Evolutionary conservation across 768 basidiomycete species (phyloP).

Genomic region (Lactarius deliciosus): DNA sequence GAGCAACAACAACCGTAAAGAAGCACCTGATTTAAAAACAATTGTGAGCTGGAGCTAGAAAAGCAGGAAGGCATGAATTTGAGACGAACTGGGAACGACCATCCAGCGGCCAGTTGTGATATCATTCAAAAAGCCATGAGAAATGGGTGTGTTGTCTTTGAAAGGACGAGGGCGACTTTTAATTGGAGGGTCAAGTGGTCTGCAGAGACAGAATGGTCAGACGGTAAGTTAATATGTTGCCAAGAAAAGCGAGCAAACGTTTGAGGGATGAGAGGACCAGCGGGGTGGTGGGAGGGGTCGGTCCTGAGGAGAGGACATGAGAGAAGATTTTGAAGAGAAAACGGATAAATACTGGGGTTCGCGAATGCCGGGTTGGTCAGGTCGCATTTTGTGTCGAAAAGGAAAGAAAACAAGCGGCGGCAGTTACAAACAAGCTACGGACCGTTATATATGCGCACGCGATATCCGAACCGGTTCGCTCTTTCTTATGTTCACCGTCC

Average conservation of each 20-base stretch:
- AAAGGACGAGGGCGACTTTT: not conserved
- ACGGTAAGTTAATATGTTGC: not conserved
- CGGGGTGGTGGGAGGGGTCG: constrained; percentile 58
- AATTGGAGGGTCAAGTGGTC: constrained; percentile 8
- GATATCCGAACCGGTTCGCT: not conserved
- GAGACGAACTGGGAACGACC: constrained; percentile 60
- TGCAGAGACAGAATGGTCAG: constrained; percentile 5
- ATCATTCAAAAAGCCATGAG: constrained; percentile 50
- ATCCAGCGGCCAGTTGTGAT: constrained; percentile 65
- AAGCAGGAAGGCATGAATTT: not conserved
- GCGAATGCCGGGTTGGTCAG: constrained; percentile 18
- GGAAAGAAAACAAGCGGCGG: not conserved
- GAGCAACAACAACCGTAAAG: constrained; percentile 64
- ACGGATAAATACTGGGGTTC: constrained; percentile 36
- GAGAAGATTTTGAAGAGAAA: constrained; percentile 5
- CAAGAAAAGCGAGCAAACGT: constrained; percentile 45
- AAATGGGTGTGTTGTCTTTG: constrained; percentile 28
- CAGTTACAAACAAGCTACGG: not conserved
- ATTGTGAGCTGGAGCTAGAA: not conserved
- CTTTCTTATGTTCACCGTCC: constrained; percentile 55
- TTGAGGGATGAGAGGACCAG: constrained; percentile 61
- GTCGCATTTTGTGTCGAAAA: not conserved
- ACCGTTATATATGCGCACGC: not conserved
- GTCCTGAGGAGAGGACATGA: constrained; percentile 38
- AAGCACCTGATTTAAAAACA: constrained; percentile 45